Base-by-base conservation (phyloP, 805 yeast species). In the Hanseniaspora vineae region DNA sequence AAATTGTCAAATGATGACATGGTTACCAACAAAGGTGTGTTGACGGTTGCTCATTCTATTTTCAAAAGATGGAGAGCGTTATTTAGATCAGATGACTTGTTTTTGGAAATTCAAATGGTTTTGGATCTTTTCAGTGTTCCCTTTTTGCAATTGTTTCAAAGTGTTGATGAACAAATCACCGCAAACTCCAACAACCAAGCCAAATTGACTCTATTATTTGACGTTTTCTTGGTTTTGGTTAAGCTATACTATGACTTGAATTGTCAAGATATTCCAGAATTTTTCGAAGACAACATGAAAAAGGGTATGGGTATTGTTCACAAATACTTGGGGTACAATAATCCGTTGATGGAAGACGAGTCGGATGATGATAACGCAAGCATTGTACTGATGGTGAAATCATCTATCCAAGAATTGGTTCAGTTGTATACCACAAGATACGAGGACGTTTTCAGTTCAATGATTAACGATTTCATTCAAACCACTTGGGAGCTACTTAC, bases 261-360 rank as follows among this genome's bases (percentile, higher is more conserved):
- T 64, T 90, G 97, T 66, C 98, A 94, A 67, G 99, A 92, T 66
- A 82, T 92, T 47, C 98, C 99, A 1, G 98, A 89, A 65, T 92
- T 90, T 60, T 92, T 92, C 61, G 99, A 94, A 66, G 97, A 92
- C 66, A 76, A 92, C 61, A 67, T 92, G 64, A 68, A 72, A 39
- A 68, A 66, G 15, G 88, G 94, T 47, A 85, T 94, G 92, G 71
- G 71, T 5, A 75, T 89, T 31, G 70, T 89, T 55, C 94, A 87
- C 61, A 84, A 84, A 65, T 90, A 89, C 61, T 70, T 92, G 49
- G 66, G 72, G 39, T 86, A 79, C 59, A 59, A 69, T 14, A 79
- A 80, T 49, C 68, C 74, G 0, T 52, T 79, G 45, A 63, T 84
- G 5, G 77, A 71, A 17, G 77, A 77, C 45, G 66, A 68, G 1